These are phyloP conservation scores for Suillus sp. DNA, from an alignment of 768 basidiomycete species.

Conservation along the genomic window DNA sequence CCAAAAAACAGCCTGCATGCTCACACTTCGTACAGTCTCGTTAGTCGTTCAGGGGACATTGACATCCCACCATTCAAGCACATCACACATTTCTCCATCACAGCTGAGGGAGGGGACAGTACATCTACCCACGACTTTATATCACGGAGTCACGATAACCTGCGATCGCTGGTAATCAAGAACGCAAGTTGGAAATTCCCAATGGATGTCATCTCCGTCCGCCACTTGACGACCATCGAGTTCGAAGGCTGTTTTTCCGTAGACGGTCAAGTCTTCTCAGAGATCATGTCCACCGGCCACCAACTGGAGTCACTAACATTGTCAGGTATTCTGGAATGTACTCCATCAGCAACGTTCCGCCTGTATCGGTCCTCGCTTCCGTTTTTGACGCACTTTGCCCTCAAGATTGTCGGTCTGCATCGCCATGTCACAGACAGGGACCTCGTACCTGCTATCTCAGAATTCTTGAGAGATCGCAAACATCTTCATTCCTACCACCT, in stretches of 20 bases:
- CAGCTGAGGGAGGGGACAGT: conserved; percentile 44
- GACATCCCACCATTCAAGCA: conserved; percentile 53
- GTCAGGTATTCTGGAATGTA: conserved; percentile 54
- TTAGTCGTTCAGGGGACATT: conserved; percentile 47
- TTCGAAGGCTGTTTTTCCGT: conserved; percentile 59
- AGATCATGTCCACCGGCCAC: conserved; percentile 61
- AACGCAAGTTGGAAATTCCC: conserved; percentile 63
- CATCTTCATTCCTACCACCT: conserved; percentile 57
- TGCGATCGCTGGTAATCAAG: conserved; percentile 57
- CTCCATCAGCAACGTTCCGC: conserved; percentile 53
- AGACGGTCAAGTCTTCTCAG: conserved; percentile 53
- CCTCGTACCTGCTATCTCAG: conserved; percentile 68
- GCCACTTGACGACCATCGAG: conserved; percentile 64
- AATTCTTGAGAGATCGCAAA: conserved; percentile 60
- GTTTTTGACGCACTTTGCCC: conserved; percentile 65
- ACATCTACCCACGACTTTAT: conserved; percentile 49
- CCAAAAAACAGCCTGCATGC: background rate
- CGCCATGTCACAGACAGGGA: conserved; percentile 55
- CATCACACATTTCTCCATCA: conserved; percentile 60
- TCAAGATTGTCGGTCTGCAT: conserved; percentile 48
- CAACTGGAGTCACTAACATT: conserved; percentile 66
- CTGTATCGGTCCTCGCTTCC: conserved; percentile 47
- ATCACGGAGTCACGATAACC: conserved; percentile 49
- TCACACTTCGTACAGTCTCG: conserved; percentile 22
- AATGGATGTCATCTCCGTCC: conserved; percentile 50